A percentile compares a stretch with the other conserved stretches of the same genome.
Evolutionary conservation across 2,329 filamentous ascomycete genomes (phyloP).

Genomic region (Hypoxylon sp.): DNA sequence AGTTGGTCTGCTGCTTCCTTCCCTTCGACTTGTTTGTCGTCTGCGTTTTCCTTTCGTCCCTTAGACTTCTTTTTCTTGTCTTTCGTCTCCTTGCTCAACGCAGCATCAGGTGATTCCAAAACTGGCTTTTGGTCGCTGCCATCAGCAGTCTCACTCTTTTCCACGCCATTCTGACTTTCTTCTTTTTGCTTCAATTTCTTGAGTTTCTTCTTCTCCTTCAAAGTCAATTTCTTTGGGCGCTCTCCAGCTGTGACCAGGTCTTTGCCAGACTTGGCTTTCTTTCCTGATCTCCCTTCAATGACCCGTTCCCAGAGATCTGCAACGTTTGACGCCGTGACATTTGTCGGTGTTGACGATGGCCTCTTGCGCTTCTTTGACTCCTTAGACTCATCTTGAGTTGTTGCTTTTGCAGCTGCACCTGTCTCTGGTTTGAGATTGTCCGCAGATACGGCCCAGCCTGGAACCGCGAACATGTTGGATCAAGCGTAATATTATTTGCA

Average conservation of each 20-base stretch:
- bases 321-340: constrained; percentile 78
- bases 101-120: constrained; percentile 24
- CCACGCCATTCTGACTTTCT: constrained; percentile 24
- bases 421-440: constrained; percentile 79
- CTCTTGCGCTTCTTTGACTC: constrained; percentile 71
- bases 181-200: constrained; percentile 48
- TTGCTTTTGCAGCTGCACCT: constrained; percentile 52
- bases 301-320: constrained; percentile 84
- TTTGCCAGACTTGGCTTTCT: constrained; percentile 51
- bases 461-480: constrained; percentile 87
- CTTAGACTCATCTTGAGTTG: constrained; percentile 46
- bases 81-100: constrained; percentile 45
- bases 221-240: constrained; percentile 41
- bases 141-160: constrained; percentile 14
- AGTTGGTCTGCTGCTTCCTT: constrained; percentile 38
- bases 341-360: constrained; percentile 53
- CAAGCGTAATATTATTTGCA: background rate
- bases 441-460: constrained; percentile 88
- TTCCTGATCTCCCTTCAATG: constrained; percentile 75
- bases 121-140: constrained; percentile 30
- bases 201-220: constrained; percentile 52
- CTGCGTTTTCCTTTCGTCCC: constrained; percentile 45
- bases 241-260: constrained; percentile 40
- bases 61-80: constrained; percentile 55
- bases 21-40: constrained; percentile 28